Evolutionary conservation across 371 early-diverging fungal genomes (phyloP), one percentile per base, ranked within the genome.

Genomic region (Mucor lusitanicus): DNA sequence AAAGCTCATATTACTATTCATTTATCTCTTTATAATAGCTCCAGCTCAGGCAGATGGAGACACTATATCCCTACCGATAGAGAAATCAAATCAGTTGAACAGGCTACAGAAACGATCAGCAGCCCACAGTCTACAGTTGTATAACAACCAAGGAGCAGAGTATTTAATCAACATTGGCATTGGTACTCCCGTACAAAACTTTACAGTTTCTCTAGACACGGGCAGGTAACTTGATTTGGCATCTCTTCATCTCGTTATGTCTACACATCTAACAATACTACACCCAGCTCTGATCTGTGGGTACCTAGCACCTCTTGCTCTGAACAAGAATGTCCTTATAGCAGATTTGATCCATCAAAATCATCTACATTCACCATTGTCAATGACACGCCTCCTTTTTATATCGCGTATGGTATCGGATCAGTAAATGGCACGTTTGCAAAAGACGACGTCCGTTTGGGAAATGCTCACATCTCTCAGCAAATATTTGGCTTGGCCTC

Each of bases 401-500:
- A 30, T 0, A 56, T 78, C 6, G 25, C 27, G 7, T 78, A 75
- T 59, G 75, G 75, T 23, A 59, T 68, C 30, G 78, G 78, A 39
- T 40, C 50, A 39, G 75, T 68, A 15, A 32, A 61, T 28, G 75
- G 78, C 6, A 40, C 58, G 1, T 72, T 70, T 64, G 78, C 56
- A 13, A 63, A 28, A 42, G 78, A 78, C 35, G 60, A 50, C n/a
- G 71, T 72, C 1, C 23, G 32, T 12, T 25, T 78, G 40, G 65
- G 72, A 21, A n/a, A 60, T 1, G 73, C 69, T 11, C 74, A 76
- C 21, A 67, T 76, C 3, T 30, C 60, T 2, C 60, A 76, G 5
- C 76, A 77, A 63, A 54, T 46, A 25, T 70, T 84, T 65, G 84
- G 81, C 1, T 40, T 79, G 21, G 74, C 77, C 6, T 65, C 42